Evolutionary conservation across 371 early-diverging fungal genomes (phyloP).

Genomic region (Mortierella sp.): DNA sequence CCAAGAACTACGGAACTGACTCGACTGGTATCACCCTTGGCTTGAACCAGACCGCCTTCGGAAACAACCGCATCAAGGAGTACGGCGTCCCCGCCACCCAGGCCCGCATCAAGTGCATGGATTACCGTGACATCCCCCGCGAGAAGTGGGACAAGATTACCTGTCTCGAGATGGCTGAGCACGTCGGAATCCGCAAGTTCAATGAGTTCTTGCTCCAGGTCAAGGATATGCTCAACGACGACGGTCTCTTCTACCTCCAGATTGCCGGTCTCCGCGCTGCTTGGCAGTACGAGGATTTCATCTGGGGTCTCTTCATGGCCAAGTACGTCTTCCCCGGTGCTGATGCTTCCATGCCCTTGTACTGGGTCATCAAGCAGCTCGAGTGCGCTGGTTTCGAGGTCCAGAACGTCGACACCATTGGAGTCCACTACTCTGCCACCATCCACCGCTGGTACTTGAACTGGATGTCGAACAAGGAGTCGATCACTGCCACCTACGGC

Average conservation of each 20-base stretch:
- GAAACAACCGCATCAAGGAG: constrained; percentile 86
- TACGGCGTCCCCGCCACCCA: constrained; percentile 82
- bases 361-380: constrained; percentile 93
- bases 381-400: constrained; percentile 96
- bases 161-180: constrained; percentile 98
- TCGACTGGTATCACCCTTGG: constrained; percentile 96
- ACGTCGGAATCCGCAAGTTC: constrained; percentile 96
- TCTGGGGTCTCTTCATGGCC: constrained; percentile 97
- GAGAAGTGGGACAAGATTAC: constrained; percentile 95
- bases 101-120: constrained; percentile 91
- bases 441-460: constrained; percentile 96
- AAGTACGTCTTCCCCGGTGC: constrained; percentile 99
- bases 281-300: constrained; percentile 93
- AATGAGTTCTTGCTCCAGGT: constrained; percentile 93
- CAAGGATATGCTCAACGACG: constrained; percentile 95
- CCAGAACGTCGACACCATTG: constrained; percentile 90
- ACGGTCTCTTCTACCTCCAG: constrained; percentile 97
- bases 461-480: constrained; percentile 95
- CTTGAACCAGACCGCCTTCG: constrained; percentile 92
- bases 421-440: constrained; percentile 98
- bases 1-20: constrained; percentile 89
- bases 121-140: constrained; percentile 96
- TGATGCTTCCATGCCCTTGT: constrained; percentile 96
- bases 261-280: constrained; percentile 95
- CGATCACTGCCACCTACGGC: constrained; percentile 88